Conservation (phyloP, 2,329 filamentous ascomycete genomes). For the Phaeomoniella chlamydospora region DNA sequence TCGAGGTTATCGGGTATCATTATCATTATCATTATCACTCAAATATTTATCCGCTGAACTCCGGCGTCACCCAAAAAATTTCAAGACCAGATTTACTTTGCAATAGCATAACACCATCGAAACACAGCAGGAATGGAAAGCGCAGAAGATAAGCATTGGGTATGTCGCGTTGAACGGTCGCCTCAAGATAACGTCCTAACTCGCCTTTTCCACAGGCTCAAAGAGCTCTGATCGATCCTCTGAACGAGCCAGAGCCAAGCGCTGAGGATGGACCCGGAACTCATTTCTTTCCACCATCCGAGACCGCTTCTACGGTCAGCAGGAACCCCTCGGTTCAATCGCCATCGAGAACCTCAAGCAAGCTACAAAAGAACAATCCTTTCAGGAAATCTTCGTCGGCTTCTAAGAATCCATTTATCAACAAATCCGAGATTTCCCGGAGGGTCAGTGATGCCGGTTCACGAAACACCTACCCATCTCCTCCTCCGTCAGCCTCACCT, state of each 20-base stretch:
- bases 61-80: too few relatives aligned
- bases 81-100: too few relatives aligned
- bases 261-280: constrained; percentile 52
- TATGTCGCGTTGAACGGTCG: constrained; percentile 17
- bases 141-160: constrained; percentile 35
- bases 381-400: constrained; percentile 3
- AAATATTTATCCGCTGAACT: too few relatives aligned
- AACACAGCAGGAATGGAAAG: too few relatives aligned
- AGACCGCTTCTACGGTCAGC: neutral
- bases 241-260: constrained; percentile 52
- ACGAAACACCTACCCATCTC: constrained; percentile 29
- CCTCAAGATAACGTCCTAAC: constrained; percentile 3
- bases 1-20: too few relatives aligned
- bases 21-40: too few relatives aligned
- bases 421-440: constrained; percentile 16
- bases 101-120: too few relatives aligned
- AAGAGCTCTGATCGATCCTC: constrained; percentile 54
- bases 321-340: neutral
- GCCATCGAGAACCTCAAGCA: neutral
- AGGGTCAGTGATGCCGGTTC: neutral
- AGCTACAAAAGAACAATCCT: constrained; percentile 11
- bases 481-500: constrained; percentile 40
- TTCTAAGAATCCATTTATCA: constrained; percentile 12
- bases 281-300: constrained; percentile 26
- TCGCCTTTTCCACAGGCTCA: constrained; percentile 35